Percentiles rank a stretch among this genome's conserved stretches.
Evolutionary conservation across 305 asterid genomes (phyloP).

Genomic region (Solanum hybrid): DNA sequence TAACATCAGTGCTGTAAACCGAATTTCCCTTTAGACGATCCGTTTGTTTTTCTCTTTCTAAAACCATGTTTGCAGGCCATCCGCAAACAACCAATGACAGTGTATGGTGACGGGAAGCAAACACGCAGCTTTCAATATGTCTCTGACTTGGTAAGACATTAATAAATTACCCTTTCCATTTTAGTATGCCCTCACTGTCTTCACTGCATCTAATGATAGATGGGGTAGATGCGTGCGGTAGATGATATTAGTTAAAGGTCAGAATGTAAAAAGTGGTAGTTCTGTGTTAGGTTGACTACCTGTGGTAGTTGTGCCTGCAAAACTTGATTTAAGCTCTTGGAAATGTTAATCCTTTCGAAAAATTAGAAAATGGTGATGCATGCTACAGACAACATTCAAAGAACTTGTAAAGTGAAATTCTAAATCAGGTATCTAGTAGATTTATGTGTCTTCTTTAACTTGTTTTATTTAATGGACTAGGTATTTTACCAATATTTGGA

Average conservation of each 20-base stretch:
- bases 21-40: neutral
- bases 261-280: neutral
- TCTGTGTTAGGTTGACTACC: neutral
- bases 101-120: constrained; percentile 94
- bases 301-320: neutral
- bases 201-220: neutral
- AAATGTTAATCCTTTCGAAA: neutral
- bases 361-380: neutral
- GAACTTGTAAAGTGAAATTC: neutral
- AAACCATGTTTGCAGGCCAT: constrained; percentile 54
- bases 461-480: neutral
- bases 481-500: neutral
- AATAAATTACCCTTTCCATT: neutral
- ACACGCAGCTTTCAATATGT: constrained; percentile 91
- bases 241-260: neutral
- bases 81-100: constrained; percentile 80
- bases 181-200: neutral
- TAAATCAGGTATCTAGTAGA: neutral
- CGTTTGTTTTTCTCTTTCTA: neutral
- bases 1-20: neutral
- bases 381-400: neutral
- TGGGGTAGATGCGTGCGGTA: neutral
- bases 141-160: constrained; percentile 74
- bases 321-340: neutral
- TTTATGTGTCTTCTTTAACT: neutral